Conservation (phyloP, 768 basidiomycete genomes). For the Agrocybe chaxingu region DNA sequence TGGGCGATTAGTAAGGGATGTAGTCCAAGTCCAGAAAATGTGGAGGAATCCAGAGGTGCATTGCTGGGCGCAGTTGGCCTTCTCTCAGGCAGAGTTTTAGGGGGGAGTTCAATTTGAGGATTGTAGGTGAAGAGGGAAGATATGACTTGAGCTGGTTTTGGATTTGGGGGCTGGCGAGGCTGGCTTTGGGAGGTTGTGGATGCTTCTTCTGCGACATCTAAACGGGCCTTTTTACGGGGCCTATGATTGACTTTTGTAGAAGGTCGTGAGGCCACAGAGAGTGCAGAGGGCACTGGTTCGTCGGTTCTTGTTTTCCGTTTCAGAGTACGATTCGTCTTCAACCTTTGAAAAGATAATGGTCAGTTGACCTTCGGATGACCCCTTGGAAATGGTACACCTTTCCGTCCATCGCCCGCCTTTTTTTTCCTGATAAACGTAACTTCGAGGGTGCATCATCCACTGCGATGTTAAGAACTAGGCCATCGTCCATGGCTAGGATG, state of each 20-base stretch:
- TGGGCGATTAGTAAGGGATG: constrained; percentile 78
- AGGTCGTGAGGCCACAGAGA: constrained; percentile 6
- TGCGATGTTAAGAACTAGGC: constrained; percentile 70
- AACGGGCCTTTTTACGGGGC: constrained; percentile 21
- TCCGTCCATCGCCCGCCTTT: constrained; percentile 78
- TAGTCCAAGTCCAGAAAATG: constrained; percentile 80
- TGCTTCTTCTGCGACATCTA: constrained; percentile 10
- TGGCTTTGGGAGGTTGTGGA: constrained; percentile 15
- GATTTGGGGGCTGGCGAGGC: constrained; percentile 16
- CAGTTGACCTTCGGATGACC: constrained; percentile 4
- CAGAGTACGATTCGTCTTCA: constrained; percentile 69
- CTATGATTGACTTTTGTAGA: constrained; percentile 10
- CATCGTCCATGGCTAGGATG: constrained; percentile 57
- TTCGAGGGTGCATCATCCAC: constrained; percentile 29
- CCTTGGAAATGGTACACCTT: constrained; percentile 40
- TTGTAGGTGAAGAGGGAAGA: constrained; percentile 90
- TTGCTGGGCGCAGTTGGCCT: constrained; percentile 61
- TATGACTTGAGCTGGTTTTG: constrained; percentile 59
- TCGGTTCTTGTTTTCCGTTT: constrained; percentile 53
- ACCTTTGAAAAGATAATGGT: constrained; percentile 34
- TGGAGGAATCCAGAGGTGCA: constrained; percentile 79
- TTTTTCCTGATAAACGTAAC: constrained; percentile 31
- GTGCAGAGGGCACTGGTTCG: constrained; percentile 27
- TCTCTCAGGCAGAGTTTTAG: constrained; percentile 19
- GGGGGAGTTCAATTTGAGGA: constrained; percentile 54